A percentile compares a stretch with the other conserved stretches of the same genome.
These are phyloP conservation scores for Arthrobotrys sphaeroides DNA, from an alignment of 2,329 filamentous ascomycete species.

Conservation along the genomic window DNA sequence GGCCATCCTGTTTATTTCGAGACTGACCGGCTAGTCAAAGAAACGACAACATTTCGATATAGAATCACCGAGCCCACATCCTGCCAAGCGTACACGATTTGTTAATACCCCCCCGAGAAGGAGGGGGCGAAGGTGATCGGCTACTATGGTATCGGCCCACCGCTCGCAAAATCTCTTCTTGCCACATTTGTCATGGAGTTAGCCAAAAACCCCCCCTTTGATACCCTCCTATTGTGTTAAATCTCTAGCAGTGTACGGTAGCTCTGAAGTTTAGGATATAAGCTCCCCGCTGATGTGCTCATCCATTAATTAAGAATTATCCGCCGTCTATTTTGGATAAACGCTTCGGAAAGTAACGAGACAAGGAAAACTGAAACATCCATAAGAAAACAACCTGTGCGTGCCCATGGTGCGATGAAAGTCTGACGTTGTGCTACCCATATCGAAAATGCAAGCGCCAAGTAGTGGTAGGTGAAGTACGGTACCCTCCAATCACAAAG, in stretches of 20 bases:
- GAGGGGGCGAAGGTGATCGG: background rate
- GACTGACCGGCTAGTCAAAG: background rate
- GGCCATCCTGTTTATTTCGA: background rate
- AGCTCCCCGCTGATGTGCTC: background rate
- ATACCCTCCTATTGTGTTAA: conserved; percentile 4
- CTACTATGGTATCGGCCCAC: background rate
- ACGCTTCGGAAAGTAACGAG: background rate
- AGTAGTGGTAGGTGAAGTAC: background rate
- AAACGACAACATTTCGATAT: conserved; percentile 26
- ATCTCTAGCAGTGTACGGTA: background rate
- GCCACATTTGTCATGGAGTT: no score
- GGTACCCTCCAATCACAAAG: conserved; percentile 1
- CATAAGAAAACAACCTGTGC: background rate
- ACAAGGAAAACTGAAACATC: background rate
- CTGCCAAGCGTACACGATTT: conserved; percentile 39
- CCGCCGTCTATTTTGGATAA: background rate
- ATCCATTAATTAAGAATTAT: background rate
- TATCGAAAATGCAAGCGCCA: background rate
- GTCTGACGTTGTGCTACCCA: background rate
- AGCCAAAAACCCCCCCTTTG: no score
- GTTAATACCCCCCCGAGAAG: conserved; percentile 28
- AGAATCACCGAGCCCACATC: conserved; percentile 27
- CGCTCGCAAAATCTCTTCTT: no score
- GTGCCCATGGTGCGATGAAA: background rate
- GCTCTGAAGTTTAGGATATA: no score